Percentiles rank a stretch among this genome's conserved stretches.
Conservation (phyloP, 2,329 filamentous ascomycete species). For the Acrocalymma vagum region DNA sequence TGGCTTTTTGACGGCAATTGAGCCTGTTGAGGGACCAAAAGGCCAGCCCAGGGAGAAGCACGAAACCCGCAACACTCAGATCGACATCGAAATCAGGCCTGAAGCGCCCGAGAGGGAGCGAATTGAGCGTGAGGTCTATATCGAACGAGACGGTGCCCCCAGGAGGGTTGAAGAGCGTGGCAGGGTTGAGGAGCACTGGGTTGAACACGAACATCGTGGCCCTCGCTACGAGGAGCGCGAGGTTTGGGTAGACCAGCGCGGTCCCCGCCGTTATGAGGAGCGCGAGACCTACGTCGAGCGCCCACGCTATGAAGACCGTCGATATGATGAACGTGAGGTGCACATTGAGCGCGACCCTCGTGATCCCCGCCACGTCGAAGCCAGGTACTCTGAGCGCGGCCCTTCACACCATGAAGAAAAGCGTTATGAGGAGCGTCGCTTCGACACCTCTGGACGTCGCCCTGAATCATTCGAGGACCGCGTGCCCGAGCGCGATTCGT, state of each 20-base stretch:
- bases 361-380: conserved; percentile 29
- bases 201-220: conserved; percentile 21
- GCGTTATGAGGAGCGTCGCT: conserved; percentile 35
- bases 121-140: conserved; percentile 37
- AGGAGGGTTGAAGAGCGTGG: conserved; percentile 31
- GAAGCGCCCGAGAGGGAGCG: conserved; percentile 33
- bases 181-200: conserved; percentile 19
- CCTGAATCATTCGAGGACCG: conserved; percentile 46
- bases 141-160: conserved; percentile 35
- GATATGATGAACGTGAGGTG: conserved; percentile 28
- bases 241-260: conserved; percentile 23
- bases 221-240: conserved; percentile 33
- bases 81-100: conserved; percentile 41
- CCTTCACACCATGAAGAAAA: conserved; percentile 29
- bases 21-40: conserved; percentile 36
- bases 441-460: conserved; percentile 34
- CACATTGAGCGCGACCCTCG: conserved; percentile 33
- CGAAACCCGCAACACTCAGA: conserved; percentile 31
- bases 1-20: conserved; percentile 42
- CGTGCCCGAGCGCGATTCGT: conserved; percentile 44
- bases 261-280: conserved; percentile 33
- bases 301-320: conserved; percentile 23
- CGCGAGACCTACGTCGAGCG: conserved; percentile 39
- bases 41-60: conserved; percentile 31
- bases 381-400: conserved; percentile 28